Percentiles rank a stretch among this genome's conserved stretches.
Conservation (phyloP, 352 stramenopile genomes). For the Globisporangium yorkense region DNA sequence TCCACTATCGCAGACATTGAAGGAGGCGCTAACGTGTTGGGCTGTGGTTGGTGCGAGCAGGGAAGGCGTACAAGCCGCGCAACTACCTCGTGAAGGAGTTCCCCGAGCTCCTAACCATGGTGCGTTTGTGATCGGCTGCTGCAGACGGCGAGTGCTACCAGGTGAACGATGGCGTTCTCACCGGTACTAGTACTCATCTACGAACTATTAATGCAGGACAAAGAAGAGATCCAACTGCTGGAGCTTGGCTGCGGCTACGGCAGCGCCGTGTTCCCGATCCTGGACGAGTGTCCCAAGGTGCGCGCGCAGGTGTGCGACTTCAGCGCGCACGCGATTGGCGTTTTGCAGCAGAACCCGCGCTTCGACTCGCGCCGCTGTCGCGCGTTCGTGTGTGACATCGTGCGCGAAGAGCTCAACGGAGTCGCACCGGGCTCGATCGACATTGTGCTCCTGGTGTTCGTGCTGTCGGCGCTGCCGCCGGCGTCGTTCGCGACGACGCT, state of each 20-base stretch:
- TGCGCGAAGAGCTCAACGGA: constrained; percentile 33
- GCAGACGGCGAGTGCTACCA: neutral
- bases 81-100: constrained; percentile 83
- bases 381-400: constrained; percentile 73
- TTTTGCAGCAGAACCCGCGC: constrained; percentile 44
- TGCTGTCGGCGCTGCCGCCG: constrained; percentile 67
- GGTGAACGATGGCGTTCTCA: neutral
- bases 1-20: neutral
- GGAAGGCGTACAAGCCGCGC: constrained; percentile 76
- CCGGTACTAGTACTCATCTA: neutral
- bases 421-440: constrained; percentile 52
- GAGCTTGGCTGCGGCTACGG: constrained; percentile 86
- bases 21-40: neutral
- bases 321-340: constrained; percentile 69
- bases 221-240: constrained; percentile 40
- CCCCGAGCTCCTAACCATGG: constrained; percentile 45
- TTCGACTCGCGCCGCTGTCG: constrained; percentile 48
- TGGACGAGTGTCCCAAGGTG: constrained; percentile 56
- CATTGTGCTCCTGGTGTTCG: constrained; percentile 80
- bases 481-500: constrained; percentile 41
- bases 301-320: constrained; percentile 78
- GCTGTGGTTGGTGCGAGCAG: constrained; percentile 14
- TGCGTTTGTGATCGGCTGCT: constrained; percentile 7
- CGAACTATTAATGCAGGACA: constrained; percentile 8
- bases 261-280: constrained; percentile 82